Evolutionary conservation across 768 basidiomycete genomes (phyloP), one percentile per base, ranked within the genome.

Genomic region (Leccinum disarticulatum): DNA sequence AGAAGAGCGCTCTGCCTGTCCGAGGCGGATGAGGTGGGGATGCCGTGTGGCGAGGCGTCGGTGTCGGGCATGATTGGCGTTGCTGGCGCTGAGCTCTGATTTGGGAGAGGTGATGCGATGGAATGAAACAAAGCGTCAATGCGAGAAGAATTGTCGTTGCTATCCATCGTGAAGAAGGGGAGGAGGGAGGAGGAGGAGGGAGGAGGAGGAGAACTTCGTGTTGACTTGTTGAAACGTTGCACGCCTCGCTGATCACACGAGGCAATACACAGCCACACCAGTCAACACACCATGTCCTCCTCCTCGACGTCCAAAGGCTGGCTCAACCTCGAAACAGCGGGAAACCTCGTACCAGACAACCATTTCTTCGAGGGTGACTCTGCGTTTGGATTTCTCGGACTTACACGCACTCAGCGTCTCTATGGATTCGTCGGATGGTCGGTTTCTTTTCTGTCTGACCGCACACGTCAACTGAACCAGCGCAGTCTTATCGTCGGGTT

Each of bases 311-410:
- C 79, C 65, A 90, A 87, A 77, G 91, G 91, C 66, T 94, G 91
- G 91, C 83, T 93, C 72, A 93, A 94, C 69, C 85, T 94, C 68
- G 91, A 93, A 66, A 68, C 87, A 4, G 88, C 83, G 15, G 78
- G 77, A 10, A 78, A 77, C 55, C 73, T 80, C 52, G 81, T 91
- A 38, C 87, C 91, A 6, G 91, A 93, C 68, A 87, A 83, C 41
- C 86, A 88, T 62, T 88, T 90, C 76, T 93, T 93, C 61, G 91
- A 95, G 76, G 89, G 92, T 28, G 91, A 94, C 67, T 89, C 93
- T 13, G 93, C 94, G 7, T 96, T 93, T 81, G 82, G 81, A 59
- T 86, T 85, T 60, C 79, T 97, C 11, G 86, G 87, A 3, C 78
- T 96, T 56, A 89, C 93, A 38, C 81, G 87, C 64, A 91, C 82